Base-by-base conservation (phyloP, 2,329 filamentous ascomycete species). In the Fonsecaea monophora region DNA sequence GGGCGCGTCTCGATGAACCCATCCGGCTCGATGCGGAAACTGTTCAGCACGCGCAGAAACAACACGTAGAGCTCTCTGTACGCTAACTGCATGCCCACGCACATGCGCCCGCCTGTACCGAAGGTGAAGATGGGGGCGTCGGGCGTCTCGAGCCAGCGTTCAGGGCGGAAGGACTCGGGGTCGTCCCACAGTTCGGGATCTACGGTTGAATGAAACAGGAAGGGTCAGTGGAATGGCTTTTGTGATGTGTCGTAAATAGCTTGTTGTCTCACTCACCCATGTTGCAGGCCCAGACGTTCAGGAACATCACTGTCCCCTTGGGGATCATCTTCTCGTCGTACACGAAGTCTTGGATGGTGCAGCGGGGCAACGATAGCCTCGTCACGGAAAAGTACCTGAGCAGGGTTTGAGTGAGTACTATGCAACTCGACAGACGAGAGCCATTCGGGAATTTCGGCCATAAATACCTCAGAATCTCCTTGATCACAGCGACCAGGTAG, bases 201-300 rank as follows among this genome's bases (percentile, higher is more conserved):
- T 58, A 7, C n/a, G 3, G 13, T 38, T 13, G 21, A 13, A 13
- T 8, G 34, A 6, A 5, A 32, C 30, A 32, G 1, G 6, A 32
- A 32, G 4, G 30, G 30, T 32, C 30, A 32, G 25, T 25, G 25
- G 25, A 25, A 25, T 25, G 25, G 25, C 25, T 25, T 25, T 25
- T 25, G 25, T 25, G 25, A 25, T 25, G 25, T 2, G 25, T 25
- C 25, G 25, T 25, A 25, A 25, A 32, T 4, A 32, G 30, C 30
- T 32, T 32, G 6, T 48, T 32, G 6, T 48, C 25, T 2, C 45
- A 50, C 53, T 35, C 58, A 69, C 69, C 86, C 85, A 88, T 88
- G 66, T 90, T 89, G 72, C 87, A 89, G 1, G 86, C 87, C 87
- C 86, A 89, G 0, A 86, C 85, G 64, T 90, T 90, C 35, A 90